Evolutionary conservation across 2,329 filamentous ascomycete genomes (phyloP), one percentile per base, ranked within the genome.

Genomic region (Exophiala mesophila): DNA sequence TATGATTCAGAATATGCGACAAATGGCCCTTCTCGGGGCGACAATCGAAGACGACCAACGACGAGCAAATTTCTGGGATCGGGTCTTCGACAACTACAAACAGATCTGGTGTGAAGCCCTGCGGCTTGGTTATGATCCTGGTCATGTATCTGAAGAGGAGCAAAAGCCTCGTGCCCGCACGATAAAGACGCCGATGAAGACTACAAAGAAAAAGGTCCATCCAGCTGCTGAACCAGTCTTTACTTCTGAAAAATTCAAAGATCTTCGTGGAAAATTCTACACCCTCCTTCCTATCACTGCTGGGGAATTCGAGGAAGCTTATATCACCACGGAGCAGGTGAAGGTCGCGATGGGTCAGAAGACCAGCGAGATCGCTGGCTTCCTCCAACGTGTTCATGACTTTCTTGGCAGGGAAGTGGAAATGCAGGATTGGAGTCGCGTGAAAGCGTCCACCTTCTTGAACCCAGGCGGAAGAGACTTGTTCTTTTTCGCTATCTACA

Each of bases 61-160:
- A 33, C 45, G 52, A 7, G 39, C 39, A 24, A 45, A 49, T 18
- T 28, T 53, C 12, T 37, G 55, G 13, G 45, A 51, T 21, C 41
- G 30, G 13, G 52, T 47, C 8, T 50, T 46, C 24, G 44, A 44
- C 2, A 48, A 45, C 12, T 43, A 52, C 36, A 38, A 48, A 18
- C 45, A 49, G 5, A 47, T 46, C 3, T 55, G 53, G 53, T 47
- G 38, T 20, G 50, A 50, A 43, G 48, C 48, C 13, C 29, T 51
- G 15, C 45, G 48, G 12, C n/a, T 48, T 18, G 48, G 41, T 10
- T 48, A 45, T 31, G 36, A 35, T 28, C 23, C 45, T 12, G 42
- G 41, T 18, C 17, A 15, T 8, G 8, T 17, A 16, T 10, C 4
- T 9, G n/a, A 21, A 15, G 19, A 39, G 15, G 5, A 34, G 16